A percentile compares a stretch with the other conserved stretches of the same genome.
Conservation (phyloP, 2,329 filamentous ascomycete genomes). For the Colletotrichum tanaceti region DNA sequence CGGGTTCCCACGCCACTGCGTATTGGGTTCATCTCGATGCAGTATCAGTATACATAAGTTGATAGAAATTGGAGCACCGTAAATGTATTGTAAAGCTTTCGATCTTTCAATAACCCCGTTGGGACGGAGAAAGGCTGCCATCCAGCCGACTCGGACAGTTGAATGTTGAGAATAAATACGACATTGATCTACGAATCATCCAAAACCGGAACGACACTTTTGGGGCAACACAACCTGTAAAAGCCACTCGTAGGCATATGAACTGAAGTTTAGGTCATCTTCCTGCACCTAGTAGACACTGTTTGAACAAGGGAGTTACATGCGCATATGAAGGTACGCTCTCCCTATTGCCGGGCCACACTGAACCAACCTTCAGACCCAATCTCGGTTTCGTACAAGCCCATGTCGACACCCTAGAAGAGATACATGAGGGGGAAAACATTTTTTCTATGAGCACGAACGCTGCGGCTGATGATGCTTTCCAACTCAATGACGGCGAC, state of each 20-base stretch:
- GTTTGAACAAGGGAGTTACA: neutral
- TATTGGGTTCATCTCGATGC: neutral
- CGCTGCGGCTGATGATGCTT: neutral
- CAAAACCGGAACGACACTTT: neutral
- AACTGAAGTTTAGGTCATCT: neutral
- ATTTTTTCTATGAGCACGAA: neutral
- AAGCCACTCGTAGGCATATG: neutral
- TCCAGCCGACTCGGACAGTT: neutral
- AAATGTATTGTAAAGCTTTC: neutral
- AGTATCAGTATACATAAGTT: neutral
- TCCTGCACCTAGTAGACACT: neutral
- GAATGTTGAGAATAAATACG: neutral
- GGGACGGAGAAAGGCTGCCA: neutral
- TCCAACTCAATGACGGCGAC: conserved; percentile 16
- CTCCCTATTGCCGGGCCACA: neutral
- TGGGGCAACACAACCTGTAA: neutral
- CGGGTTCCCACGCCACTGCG: conserved; percentile 15
- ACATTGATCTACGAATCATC: neutral
- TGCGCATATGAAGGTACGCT: neutral
- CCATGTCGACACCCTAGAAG: neutral
- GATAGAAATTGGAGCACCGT: conserved; percentile 14
- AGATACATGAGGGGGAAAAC: neutral
- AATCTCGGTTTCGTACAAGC: neutral
- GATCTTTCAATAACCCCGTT: neutral
- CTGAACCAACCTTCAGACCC: neutral